These are phyloP conservation scores for Delitschia confertaspora DNA, from an alignment of 495 filamentous ascomycete species.

Conservation along the genomic window DNA sequence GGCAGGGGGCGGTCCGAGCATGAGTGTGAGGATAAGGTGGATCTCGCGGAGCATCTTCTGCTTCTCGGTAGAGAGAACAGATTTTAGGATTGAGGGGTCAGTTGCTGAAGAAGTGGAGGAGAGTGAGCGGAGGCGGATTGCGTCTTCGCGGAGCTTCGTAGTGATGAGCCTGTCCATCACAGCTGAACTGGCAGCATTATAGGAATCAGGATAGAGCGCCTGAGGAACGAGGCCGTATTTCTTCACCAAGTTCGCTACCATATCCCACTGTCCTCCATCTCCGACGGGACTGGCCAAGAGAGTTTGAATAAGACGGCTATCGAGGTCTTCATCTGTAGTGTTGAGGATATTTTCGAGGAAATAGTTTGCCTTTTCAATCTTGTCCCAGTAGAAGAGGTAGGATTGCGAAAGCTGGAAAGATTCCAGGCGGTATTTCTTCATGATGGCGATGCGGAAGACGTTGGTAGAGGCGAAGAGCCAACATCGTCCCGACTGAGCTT, in stretches of 20 bases:
- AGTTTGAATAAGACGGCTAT: conserved; percentile 58
- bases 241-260: conserved; percentile 74
- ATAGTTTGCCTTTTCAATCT: conserved; percentile 84
- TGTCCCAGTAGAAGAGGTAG: conserved; percentile 93
- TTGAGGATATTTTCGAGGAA: conserved; percentile 76
- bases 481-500: conserved; percentile 68
- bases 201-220: conserved; percentile 67
- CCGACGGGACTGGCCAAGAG: conserved; percentile 57
- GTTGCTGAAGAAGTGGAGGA: conserved; percentile 27
- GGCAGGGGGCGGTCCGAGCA: conserved; percentile 66
- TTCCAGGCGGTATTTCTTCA: conserved; percentile 67
- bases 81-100: conserved; percentile 19
- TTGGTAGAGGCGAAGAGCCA: conserved; percentile 88
- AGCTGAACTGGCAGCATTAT: conserved; percentile 59
- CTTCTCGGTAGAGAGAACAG: conserved; percentile 47
- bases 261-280: conserved; percentile 89
- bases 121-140: conserved; percentile 52
- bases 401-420: conserved; percentile 76
- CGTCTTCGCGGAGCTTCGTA: conserved; percentile 79
- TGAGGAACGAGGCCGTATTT: conserved; percentile 85
- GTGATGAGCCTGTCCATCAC: conserved; percentile 68
- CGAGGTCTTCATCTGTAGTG: conserved; percentile 57
- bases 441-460: conserved; percentile 74
- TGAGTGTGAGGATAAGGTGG: conserved; percentile 65
- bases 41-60: conserved; percentile 67